These are phyloP conservation scores for Mallotus nudiflorus DNA, from an alignment of 345 rosid genomes.

Conservation along the genomic window DNA sequence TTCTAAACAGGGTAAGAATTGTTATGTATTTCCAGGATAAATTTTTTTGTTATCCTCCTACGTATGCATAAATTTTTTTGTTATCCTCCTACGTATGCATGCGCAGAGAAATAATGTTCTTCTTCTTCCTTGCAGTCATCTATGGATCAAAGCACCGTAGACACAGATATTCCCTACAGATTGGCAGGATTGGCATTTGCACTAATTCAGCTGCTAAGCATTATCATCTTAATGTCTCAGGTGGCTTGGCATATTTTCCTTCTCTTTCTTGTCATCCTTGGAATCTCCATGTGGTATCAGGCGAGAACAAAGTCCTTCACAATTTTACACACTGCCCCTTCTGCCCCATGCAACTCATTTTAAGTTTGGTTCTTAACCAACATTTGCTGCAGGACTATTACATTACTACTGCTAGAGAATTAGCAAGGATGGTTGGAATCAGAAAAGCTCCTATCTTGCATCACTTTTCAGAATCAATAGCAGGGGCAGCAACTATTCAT, in stretches of 20 bases:
- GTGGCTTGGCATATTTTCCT: slow-evolving; percentile 65
- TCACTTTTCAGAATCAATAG: slow-evolving; percentile 77
- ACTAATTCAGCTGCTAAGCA: slow-evolving; percentile 66
- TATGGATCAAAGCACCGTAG: slow-evolving; percentile 70
- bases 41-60: background rate
- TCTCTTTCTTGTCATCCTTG: slow-evolving; percentile 54
- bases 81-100: too few relatives aligned
- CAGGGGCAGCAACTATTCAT: slow-evolving; percentile 72
- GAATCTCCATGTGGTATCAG: slow-evolving; percentile 66
- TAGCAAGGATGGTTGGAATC: slow-evolving; percentile 80
- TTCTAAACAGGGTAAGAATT: slow-evolving; percentile 56
- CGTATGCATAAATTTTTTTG: background rate
- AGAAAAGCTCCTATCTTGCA: slow-evolving; percentile 80
- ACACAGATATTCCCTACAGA: slow-evolving; percentile 75
- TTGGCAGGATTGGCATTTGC: slow-evolving; percentile 76
- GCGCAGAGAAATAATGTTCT: background rate
- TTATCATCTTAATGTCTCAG: slow-evolving; percentile 59
- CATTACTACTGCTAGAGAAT: slow-evolving; percentile 80
- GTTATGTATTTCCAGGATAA: background rate
- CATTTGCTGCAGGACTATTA: slow-evolving; percentile 64
- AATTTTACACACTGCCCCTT: background rate
- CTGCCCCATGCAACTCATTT: too few relatives aligned
- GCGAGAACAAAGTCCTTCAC: slow-evolving; percentile 28
- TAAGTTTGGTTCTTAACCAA: background rate
- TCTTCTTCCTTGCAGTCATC: slow-evolving; percentile 50